Evolutionary conservation across 2,329 filamentous ascomycete species (phyloP).

Genomic region (Apiospora malaysiana): DNA sequence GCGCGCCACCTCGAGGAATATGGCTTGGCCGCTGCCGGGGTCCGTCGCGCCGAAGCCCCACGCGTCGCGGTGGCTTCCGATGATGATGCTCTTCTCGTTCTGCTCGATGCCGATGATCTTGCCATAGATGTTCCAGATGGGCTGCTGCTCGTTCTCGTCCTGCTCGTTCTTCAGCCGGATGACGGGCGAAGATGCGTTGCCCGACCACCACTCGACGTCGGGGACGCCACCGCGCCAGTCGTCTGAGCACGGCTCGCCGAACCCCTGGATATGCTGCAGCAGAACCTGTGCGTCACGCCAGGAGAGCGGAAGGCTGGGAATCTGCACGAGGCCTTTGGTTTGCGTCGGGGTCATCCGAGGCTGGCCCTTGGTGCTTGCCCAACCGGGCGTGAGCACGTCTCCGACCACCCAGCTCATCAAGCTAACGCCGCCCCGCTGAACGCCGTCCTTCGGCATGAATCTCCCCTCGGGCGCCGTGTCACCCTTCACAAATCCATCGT

Average conservation of each 20-base stretch:
- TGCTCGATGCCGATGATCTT: constrained; percentile 86
- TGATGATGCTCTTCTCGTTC: constrained; percentile 79
- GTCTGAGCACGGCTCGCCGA: constrained; percentile 71
- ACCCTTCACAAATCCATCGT: constrained; percentile 81
- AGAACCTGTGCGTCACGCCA: constrained; percentile 88
- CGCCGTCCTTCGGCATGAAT: constrained; percentile 80
- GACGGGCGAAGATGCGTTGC: constrained; percentile 73
- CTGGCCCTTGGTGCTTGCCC: constrained; percentile 71
- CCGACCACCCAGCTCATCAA: constrained; percentile 84
- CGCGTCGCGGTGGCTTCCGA: constrained; percentile 92
- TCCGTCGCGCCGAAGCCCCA: constrained; percentile 90
- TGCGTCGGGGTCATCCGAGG: constrained; percentile 73
- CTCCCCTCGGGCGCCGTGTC: constrained; percentile 76
- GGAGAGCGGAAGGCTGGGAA: constrained; percentile 87
- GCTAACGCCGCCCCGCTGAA: constrained; percentile 82
- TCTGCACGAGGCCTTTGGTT: constrained; percentile 75
- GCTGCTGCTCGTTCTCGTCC: constrained; percentile 80
- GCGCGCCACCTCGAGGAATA: constrained; percentile 87
- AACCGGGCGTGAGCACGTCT: constrained; percentile 91
- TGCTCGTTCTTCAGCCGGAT: constrained; percentile 87
- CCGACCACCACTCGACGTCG: constrained; percentile 85
- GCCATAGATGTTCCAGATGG: constrained; percentile 92
- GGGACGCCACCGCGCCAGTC: constrained; percentile 81
- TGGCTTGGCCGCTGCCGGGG: constrained; percentile 85
- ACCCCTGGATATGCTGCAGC: constrained; percentile 75